These are phyloP conservation scores for Strobilomyces echinocephalus DNA, from an alignment of 768 basidiomycete species.

Conservation along the genomic window DNA sequence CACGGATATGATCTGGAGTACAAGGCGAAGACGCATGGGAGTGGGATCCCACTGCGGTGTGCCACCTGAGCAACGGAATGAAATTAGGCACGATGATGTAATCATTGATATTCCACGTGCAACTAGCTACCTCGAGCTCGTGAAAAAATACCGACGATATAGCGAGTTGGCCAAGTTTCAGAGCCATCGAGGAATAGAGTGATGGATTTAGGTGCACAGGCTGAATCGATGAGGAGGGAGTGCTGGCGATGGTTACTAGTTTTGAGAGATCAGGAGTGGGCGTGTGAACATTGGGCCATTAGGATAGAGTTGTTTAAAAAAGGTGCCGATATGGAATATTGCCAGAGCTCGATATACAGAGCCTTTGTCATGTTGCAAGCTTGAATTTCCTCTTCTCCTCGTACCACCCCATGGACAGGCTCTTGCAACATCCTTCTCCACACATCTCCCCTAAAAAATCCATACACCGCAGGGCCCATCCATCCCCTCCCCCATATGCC, in stretches of 20 bases:
- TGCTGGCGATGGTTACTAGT: not conserved
- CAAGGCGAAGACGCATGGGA: conserved; percentile 1
- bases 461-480: conserved; percentile 6
- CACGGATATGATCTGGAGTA: conserved; percentile 17
- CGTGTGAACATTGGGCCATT: conserved; percentile 30
- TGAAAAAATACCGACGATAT: conserved; percentile 3
- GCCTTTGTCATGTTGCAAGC: conserved; percentile 37
- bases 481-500: conserved; percentile 8
- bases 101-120: conserved; percentile 23
- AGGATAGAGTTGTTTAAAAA: conserved; percentile 31
- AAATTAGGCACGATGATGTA: conserved; percentile 26
- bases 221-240: not conserved
- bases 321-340: conserved; percentile 38
- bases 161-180: not conserved
- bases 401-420: conserved; percentile 25
- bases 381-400: conserved; percentile 31
- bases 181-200: not conserved
- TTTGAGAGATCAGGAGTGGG: conserved; percentile 4
- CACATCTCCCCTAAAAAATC: conserved; percentile 10
- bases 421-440: conserved; percentile 11
- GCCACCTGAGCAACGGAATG: conserved; percentile 12
- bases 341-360: conserved; percentile 36
- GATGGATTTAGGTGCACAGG: not conserved
- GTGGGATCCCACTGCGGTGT: conserved; percentile 3
- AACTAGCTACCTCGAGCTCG: conserved; percentile 2